Percentiles rank a stretch among this genome's conserved stretches.
These are phyloP conservation scores for Nemania diffusa DNA, from an alignment of 2,329 filamentous ascomycete species.

Conservation along the genomic window DNA sequence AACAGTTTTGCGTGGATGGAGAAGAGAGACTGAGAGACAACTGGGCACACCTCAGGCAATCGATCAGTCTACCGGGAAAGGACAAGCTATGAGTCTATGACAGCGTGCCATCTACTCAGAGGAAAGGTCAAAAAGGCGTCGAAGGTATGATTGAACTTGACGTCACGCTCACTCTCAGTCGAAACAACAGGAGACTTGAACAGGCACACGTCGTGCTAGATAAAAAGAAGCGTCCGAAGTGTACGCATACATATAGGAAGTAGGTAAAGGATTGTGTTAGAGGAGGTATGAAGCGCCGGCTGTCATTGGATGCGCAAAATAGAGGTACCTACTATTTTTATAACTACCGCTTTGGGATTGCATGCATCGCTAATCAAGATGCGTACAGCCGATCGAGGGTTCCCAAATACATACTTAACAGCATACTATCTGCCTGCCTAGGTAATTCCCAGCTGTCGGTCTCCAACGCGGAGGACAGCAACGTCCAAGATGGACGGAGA, in stretches of 20 bases:
- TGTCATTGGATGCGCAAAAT: not conserved
- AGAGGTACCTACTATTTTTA: conserved; percentile 7
- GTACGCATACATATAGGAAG: not conserved
- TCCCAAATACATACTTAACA: conserved; percentile 1
- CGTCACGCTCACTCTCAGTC: not conserved
- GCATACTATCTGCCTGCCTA: not conserved
- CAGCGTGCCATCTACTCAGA: not conserved
- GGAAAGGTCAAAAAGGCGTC: too few relatives aligned
- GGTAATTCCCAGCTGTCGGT: not conserved
- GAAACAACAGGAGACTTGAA: not conserved
- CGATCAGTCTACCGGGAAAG: not conserved
- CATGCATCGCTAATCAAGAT: conserved; percentile 24
- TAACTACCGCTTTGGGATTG: conserved; percentile 3
- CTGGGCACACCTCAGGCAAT: not conserved
- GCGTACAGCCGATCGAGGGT: conserved; percentile 12
- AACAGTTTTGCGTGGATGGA: not conserved
- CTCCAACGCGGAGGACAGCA: conserved; percentile 1
- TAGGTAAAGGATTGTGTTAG: not conserved
- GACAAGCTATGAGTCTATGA: too few relatives aligned
- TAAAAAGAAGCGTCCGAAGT: not conserved
- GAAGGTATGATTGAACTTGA: not conserved
- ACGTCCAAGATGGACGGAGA: conserved; percentile 29
- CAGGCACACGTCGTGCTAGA: not conserved
- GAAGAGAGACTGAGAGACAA: not conserved
- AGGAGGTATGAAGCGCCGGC: not conserved